A percentile compares a stretch with the other conserved stretches of the same genome.
phyloP scores from a whole-genome alignment of 1,139 yeast species.

The Sugiyamaella japonica region DNA sequence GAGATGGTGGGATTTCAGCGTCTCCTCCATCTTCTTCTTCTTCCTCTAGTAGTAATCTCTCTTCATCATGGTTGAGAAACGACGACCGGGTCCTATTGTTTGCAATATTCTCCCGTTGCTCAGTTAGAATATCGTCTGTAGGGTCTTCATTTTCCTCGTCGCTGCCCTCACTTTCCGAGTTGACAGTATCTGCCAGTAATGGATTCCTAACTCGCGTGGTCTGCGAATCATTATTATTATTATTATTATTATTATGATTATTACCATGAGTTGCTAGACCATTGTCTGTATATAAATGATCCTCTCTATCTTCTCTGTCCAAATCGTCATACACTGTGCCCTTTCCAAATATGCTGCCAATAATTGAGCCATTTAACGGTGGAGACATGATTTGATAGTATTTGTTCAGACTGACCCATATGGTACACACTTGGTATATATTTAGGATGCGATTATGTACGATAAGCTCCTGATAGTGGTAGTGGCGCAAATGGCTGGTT shows the following conservation, averaged over 20 bases:
- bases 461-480: conserved; percentile 7
- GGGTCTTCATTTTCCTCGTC: conserved; percentile 12
- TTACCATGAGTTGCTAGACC: too few species aligned
- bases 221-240: too few species aligned
- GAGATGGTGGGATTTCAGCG: conserved; percentile 33
- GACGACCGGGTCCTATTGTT: background rate
- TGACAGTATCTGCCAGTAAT: conserved; percentile 1
- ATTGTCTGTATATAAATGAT: background rate
- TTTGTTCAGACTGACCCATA: background rate
- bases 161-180: conserved; percentile 13
- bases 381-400: background rate
- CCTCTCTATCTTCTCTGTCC: conserved; percentile 20
- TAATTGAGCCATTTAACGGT: conserved; percentile 14
- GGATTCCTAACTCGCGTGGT: background rate
- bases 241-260: too few species aligned
- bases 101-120: background rate
- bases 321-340: conserved; percentile 25
- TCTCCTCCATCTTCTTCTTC: conserved; percentile 18
- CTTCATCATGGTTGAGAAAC: background rate
- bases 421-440: too few species aligned
- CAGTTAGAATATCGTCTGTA: conserved; percentile 8
- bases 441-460: conserved; percentile 4
- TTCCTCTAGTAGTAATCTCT: background rate
- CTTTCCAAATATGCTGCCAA: conserved; percentile 25
- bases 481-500: background rate